Percentiles rank a stretch among this genome's conserved stretches.
These are phyloP conservation scores for Ophiostoma sp. DNA, from an alignment of 2,329 filamentous ascomycete species.

Conservation along the genomic window DNA sequence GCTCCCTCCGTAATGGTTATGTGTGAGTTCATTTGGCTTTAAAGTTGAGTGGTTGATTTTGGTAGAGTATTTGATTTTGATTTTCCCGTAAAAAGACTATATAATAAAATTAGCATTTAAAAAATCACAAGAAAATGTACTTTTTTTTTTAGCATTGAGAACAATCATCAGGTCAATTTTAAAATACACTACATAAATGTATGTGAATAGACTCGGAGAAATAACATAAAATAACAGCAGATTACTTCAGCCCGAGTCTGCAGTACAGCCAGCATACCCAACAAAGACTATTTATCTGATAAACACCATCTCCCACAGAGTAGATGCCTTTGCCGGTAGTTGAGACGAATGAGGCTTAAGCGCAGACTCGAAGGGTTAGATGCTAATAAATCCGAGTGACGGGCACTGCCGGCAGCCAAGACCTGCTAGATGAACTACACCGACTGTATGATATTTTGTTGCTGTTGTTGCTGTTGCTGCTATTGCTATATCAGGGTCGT, in stretches of 20 bases:
- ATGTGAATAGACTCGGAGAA: neutral
- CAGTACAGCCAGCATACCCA: neutral
- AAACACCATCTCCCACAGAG: neutral
- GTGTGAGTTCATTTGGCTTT: neutral
- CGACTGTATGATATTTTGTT: neutral
- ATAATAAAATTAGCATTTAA: neutral
- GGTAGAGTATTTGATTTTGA: neutral
- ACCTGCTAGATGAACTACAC: neutral
- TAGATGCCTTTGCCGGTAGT: neutral
- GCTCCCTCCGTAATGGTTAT: neutral
- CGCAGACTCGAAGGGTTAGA: neutral
- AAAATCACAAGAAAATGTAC: neutral
- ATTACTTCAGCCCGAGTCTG: neutral
- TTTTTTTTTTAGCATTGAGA: too few species aligned
- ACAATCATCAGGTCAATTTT: too few species aligned
- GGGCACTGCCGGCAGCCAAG: constrained; percentile 9
- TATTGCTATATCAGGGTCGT: neutral
- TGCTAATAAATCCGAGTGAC: neutral
- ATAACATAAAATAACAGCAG: neutral
- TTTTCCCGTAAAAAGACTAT: neutral
- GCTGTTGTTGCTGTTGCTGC: neutral
- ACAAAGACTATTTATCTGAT: neutral
- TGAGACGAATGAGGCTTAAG: neutral
- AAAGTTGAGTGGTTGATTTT: neutral
- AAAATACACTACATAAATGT: too few species aligned